phyloP scores from a whole-genome alignment of 176 grass and related monocot species.

The Chloris gayana region DNA sequence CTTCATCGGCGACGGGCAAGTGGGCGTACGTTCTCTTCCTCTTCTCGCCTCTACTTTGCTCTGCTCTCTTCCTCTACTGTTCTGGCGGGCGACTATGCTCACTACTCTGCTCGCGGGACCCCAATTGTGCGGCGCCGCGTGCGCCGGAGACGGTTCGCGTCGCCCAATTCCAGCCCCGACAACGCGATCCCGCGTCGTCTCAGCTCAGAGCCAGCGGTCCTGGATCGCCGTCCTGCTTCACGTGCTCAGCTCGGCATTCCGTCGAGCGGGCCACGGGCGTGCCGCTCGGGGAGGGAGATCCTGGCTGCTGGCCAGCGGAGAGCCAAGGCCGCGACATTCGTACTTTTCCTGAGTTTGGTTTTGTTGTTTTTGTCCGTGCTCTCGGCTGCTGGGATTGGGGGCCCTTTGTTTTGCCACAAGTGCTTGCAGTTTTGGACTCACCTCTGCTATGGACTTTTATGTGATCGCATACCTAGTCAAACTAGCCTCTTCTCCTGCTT shows the following conservation, averaged over 20 bases:
- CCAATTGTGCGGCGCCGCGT: background rate
- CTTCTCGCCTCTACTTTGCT: background rate
- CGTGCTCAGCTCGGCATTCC: slow-evolving; percentile 6
- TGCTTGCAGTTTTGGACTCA: slow-evolving; percentile 12
- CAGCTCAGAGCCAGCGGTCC: background rate
- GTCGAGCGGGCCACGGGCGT: background rate
- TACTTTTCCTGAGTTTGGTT: background rate
- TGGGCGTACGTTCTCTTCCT: background rate
- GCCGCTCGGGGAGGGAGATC: background rate
- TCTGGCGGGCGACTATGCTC: too few relatives aligned
- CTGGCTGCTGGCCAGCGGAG: background rate
- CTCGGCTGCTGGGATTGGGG: background rate
- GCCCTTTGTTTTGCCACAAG: background rate
- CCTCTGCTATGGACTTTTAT: background rate
- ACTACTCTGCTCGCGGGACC: background rate
- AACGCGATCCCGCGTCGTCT: background rate
- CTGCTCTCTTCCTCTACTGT: background rate
- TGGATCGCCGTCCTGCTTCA: background rate
- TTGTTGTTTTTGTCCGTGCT: background rate
- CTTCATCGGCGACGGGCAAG: background rate
- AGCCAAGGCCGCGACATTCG: background rate
- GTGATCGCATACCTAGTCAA: slow-evolving; percentile 26
- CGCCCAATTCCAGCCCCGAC: background rate
- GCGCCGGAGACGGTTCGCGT: background rate
- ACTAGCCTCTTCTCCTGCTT: background rate